phyloP scores from a whole-genome alignment of 805 yeast species.

The Saccharomyces paradoxus region DNA sequence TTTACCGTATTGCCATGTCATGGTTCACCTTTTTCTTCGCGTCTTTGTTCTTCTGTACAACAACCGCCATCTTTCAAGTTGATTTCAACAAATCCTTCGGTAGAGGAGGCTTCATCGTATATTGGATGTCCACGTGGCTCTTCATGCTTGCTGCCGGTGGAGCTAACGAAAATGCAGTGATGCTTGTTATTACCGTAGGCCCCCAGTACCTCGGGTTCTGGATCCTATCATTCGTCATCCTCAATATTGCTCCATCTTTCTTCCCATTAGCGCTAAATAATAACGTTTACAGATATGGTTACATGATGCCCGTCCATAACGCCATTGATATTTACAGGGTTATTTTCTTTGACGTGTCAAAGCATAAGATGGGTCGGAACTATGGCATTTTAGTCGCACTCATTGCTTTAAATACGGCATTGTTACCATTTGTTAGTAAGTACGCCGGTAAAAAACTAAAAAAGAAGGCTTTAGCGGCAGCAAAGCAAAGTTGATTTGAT shows the following conservation, averaged over 20 bases:
- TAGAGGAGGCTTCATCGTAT: conserved; percentile 61
- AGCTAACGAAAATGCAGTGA: conserved; percentile 57
- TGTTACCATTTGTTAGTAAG: conserved; percentile 40
- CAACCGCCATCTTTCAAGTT: conserved; percentile 62
- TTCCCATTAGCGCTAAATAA: conserved; percentile 53
- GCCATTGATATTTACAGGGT: conserved; percentile 55
- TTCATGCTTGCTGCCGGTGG: conserved; percentile 74
- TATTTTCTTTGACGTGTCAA: conserved; percentile 47
- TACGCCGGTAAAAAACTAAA: conserved; percentile 35
- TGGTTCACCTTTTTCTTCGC: conserved; percentile 46
- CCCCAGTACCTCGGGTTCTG: conserved; percentile 67
- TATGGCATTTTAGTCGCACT: conserved; percentile 54
- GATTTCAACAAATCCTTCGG: conserved; percentile 54
- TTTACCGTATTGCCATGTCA: conserved; percentile 44
- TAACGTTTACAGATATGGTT: conserved; percentile 52
- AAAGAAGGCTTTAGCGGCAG: conserved; percentile 20
- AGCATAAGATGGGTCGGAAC: conserved; percentile 50
- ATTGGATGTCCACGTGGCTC: conserved; percentile 61
- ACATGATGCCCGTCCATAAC: conserved; percentile 62
- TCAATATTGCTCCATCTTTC: conserved; percentile 63
- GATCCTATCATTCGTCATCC: conserved; percentile 60
- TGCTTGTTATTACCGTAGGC: conserved; percentile 41
- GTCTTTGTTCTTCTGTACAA: conserved; percentile 49
- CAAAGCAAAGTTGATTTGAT: conserved; percentile 38
- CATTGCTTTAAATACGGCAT: conserved; percentile 42